Base-by-base conservation (phyloP, 2,329 filamentous ascomycete genomes). In the Fusarium goolgardi region DNA sequence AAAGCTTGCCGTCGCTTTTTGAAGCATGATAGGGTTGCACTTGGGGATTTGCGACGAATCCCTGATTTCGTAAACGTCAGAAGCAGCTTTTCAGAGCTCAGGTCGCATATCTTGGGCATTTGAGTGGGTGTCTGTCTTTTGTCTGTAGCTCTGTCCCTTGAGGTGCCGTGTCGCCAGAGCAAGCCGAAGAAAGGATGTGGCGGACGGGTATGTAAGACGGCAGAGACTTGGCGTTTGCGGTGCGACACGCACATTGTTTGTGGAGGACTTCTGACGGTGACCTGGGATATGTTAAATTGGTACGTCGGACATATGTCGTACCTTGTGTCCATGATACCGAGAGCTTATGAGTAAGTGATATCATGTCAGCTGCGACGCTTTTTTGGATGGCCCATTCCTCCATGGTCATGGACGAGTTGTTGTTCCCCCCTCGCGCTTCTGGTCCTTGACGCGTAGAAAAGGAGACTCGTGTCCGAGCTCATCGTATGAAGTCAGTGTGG, bases 181-280 rank as follows among this genome's bases (percentile, higher is more conserved):
- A 23, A 31, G 32, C 63, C 51, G 54, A 35, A 54, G 40, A 45
- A 29, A 54, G 34, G 15, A 20, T 37, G 44, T 66, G 60, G 51
- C 65, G 47, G 64, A 41, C 60, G 60, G 65, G 60, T 65, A 68
- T 65, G 65, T 61, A 65, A 61, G 59, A 69, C 51, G 52, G 52
- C 52, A 52, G 49, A 63, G 44, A 65, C 65, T 32, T 65, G 65
- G 55, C 46, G 65, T 65, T 68, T 68, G 65, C 59, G 41, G 65
- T 59, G 65, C 55, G 64, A 69, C 69, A 72, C 47, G 61, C 39
- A 59, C 59, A 66, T 59, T 56, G 65, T 50, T 63, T 52, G 52
- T 71, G 63, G 60, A 27, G 52, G 52, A 40, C 49, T 44, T 61
- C 29, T 58, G 52, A 44, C 31, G 47, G 47, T 47, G 45, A 51